Evolutionary conservation across 2,329 filamentous ascomycete species (phyloP), one percentile per base, ranked within the genome.

Genomic region (Claviceps cyperi): DNA sequence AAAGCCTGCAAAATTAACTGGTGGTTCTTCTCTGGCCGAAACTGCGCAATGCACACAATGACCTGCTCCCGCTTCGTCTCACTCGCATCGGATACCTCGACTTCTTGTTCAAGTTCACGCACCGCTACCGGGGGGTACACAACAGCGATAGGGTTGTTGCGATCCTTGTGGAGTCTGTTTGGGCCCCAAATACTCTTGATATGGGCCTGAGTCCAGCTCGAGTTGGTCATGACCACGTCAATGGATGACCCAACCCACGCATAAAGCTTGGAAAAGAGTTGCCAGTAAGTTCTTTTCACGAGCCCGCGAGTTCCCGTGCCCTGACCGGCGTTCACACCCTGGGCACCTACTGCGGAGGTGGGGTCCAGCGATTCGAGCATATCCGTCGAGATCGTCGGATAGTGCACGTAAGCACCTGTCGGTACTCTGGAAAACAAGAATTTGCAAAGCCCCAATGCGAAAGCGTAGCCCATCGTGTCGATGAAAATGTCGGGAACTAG

Each of bases 381-480:
- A 61, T 98, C 92, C 47, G 89, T 98, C 3, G 90, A 96, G 49
- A 98, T 98, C 50, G 91, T 97, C 1, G 92, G 92, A 63, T 97
- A 98, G 69, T 98, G 92, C 1, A 97, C 90, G 62, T 98, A 98
- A 48, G 92, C 90, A 44, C 80, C 89, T 0, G 89, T 96, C 0
- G 91, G 86, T 1, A 96, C 77, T 37, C 70, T 66, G 0, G 78
- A 84, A 62, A 97, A 97, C 22, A 97, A 73, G 55, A 85, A 76
- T 62, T 89, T 92, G 65, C 76, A 85, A 3, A 96, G 73, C 8
- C 86, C 88, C 11, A 95, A 77, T 0, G 86, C 78, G 63, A 97
- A 98, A 24, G 91, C 89, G 61, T 96, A 98, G 54, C 92, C 92
- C 90, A 98, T 96, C 2, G 92, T 98, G 62, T 98, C 92, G 58